Conservation (phyloP, 208 protist genomes). For the Blastocrithidia nonstop region DNA sequence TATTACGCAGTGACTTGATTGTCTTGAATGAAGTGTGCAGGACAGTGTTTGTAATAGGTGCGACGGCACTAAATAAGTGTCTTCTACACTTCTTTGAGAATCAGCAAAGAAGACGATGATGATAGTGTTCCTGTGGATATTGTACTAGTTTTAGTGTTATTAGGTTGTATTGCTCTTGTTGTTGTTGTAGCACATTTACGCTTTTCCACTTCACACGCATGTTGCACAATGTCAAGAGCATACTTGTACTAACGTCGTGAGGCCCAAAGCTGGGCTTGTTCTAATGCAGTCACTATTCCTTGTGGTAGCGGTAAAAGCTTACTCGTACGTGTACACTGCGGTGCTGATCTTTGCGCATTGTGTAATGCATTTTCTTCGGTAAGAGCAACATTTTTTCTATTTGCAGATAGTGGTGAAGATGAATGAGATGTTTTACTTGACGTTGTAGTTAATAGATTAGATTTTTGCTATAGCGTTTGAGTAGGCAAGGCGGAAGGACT, state of each 20-base stretch:
- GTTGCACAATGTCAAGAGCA: slow-evolving; percentile 64
- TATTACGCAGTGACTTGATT: slow-evolving; percentile 51
- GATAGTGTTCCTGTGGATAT: too few relatives aligned
- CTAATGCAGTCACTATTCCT: slow-evolving; percentile 46
- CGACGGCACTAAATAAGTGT: slow-evolving; percentile 40
- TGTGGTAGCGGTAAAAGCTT: slow-evolving; percentile 24
- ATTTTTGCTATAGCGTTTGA: too few relatives aligned
- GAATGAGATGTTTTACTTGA: not conserved
- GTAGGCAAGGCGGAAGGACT: too few relatives aligned
- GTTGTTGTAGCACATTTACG: slow-evolving; percentile 5
- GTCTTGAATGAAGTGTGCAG: slow-evolving; percentile 69
- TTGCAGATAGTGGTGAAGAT: not conserved
- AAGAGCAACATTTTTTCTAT: not conserved
- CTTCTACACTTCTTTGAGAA: slow-evolving; percentile 44
- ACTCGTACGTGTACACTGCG: not conserved
- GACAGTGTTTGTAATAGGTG: slow-evolving; percentile 27
- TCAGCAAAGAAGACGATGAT: too few relatives aligned
- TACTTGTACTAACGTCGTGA: slow-evolving; percentile 55
- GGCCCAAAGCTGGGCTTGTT: slow-evolving; percentile 27
- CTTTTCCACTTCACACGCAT: slow-evolving; percentile 41
- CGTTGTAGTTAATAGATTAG: too few relatives aligned
- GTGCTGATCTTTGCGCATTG: not conserved
- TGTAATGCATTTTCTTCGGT: not conserved
- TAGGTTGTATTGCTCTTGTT: not conserved
- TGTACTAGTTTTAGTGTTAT: slow-evolving; percentile 37